phyloP scores from a whole-genome alignment of 225 moss, liverwort and hornwort genomes.

The Bryum argenteum region DNA sequence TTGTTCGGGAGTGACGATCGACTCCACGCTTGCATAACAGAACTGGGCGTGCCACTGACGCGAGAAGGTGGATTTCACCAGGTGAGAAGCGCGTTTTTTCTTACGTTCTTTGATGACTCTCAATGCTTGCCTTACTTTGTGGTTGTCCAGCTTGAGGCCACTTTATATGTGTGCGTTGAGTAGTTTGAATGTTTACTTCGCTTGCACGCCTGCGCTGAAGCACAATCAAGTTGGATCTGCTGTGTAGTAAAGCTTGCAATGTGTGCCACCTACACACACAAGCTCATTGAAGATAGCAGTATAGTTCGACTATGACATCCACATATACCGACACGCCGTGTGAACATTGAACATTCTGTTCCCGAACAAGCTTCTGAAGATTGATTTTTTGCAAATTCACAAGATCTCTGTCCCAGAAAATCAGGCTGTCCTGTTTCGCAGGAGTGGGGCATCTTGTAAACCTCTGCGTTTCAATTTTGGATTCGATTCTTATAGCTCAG shows the following conservation, averaged over 20 bases:
- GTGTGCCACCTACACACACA: neutral
- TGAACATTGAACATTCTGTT: neutral
- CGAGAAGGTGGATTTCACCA: no score
- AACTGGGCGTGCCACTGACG: no score
- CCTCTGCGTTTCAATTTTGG: neutral
- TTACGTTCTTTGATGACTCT: neutral
- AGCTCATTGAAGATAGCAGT: neutral
- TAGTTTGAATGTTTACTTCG: neutral
- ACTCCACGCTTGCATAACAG: no score
- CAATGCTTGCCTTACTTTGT: neutral
- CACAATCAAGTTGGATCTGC: no score
- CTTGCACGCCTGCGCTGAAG: neutral
- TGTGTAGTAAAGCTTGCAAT: neutral
- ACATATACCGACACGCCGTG: no score
- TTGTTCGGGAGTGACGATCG: no score
- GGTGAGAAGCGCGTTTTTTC: no score
- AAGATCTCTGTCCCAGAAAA: no score
- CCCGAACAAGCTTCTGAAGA: neutral
- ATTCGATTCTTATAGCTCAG: neutral
- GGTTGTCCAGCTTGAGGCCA: constrained; percentile 5
- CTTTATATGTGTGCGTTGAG: neutral
- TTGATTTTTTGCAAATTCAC: neutral
- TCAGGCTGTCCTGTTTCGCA: no score
- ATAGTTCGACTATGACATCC: neutral
- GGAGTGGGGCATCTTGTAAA: no score